Base-by-base conservation (phyloP, 1,284 basidiomycete species). In the Bjerkandera adusta region DNA sequence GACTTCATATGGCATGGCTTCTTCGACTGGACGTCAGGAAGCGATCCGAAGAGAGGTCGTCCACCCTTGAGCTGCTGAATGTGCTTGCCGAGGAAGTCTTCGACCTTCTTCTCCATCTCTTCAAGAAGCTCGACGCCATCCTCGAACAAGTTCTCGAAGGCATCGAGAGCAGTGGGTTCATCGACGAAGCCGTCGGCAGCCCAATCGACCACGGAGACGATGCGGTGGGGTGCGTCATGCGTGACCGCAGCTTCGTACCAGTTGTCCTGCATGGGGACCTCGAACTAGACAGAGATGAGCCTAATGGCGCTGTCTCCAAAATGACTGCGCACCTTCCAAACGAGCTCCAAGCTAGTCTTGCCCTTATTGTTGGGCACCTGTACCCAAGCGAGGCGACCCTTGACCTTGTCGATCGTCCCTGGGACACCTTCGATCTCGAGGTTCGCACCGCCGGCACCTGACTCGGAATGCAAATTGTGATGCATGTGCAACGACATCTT, bases 231-330 rank as follows among this genome's bases (percentile, higher is more conserved):
- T 8, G 73, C 63, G 26, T 68, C 62, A 0, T 77, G 76, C 3
- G 85, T 81, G 25, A 91, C 79, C 4, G 84, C 72, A 2, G 85
- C 75, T 61, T 91, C 86, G 48, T 91, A 91, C 87, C 87, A 90
- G 66, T 89, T 91, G 65, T 91, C 82, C 59, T 82, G 62, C 88
- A 91, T 87, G 72, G 90, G 87, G n/a, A 89, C 85, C 59, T 89
- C 85, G 52, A 89, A 85, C 82, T 86, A 51, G n/a, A 51, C 39
- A 3, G 51, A 13, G 27, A 8, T 50, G 18, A 44, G 55, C 36
- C 49, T 36, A 12, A 27, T 21, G 37, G 33, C 18, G 45, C 4
- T 6, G 16, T 2, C 16, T 13, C 21, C 20, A 21, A 21, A 50
- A 5, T 11, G n/a, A 12, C 16, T 29, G 5, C 71, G n/a, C 33